These are phyloP conservation scores for Cruciata laevipes DNA, from an alignment of 257 asterid genomes.

Conservation along the genomic window DNA sequence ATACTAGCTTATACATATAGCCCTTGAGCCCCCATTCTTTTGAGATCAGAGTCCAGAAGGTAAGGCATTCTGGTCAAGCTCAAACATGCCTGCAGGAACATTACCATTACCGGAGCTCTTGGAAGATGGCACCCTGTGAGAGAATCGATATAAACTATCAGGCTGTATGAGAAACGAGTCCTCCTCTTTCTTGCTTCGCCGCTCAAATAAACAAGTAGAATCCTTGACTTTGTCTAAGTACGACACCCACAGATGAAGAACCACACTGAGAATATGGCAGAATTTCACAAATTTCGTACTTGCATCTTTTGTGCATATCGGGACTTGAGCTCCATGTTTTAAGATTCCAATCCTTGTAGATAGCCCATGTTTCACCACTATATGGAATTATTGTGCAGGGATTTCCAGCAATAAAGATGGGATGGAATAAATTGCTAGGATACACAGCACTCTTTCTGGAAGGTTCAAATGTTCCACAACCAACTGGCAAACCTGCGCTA, in stretches of 20 bases:
- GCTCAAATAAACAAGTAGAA: conserved; percentile 13
- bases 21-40: not conserved
- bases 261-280: conserved; percentile 29
- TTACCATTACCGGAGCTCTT: not conserved
- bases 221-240: conserved; percentile 48
- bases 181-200: not conserved
- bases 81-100: not conserved
- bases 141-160: not conserved
- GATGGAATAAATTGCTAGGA: not conserved
- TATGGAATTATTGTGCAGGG: not conserved
- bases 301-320: conserved; percentile 24
- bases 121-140: conserved; percentile 7
- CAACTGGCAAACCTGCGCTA: not conserved
- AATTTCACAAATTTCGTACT: conserved; percentile 60
- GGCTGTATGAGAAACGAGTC: not conserved
- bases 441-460: not conserved
- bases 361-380: conserved; percentile 54
- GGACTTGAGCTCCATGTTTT: conserved; percentile 36
- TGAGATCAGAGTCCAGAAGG: not conserved
- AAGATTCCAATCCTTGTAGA: conserved; percentile 51
- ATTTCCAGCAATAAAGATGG: not conserved
- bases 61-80: conserved; percentile 8
- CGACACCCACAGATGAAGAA: conserved; percentile 30
- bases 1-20: not conserved
- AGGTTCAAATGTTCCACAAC: not conserved